Evolutionary conservation across 139 green algal genomes (phyloP), one percentile per base, ranked within the genome.

Genomic region (Tetradesmus obliquus): DNA sequence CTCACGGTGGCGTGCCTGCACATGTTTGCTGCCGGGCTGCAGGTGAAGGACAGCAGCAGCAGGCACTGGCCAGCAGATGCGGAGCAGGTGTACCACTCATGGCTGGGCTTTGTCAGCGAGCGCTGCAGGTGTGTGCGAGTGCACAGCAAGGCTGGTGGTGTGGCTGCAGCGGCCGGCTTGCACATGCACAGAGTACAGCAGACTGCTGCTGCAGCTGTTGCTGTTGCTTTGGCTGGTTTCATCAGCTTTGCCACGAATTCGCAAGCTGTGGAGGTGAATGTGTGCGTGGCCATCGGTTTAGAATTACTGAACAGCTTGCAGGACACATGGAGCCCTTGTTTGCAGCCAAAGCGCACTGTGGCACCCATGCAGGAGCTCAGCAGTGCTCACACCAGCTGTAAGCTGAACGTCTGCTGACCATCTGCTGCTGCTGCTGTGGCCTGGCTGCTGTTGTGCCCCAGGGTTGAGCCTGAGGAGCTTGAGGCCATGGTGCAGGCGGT

Each of bases 31-130:
- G n/a, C 53, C 15, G 62, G 60, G 45, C 17, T 53, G 84, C 84
- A 89, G 84, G 84, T 88, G 24, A 80, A 80, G 62, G 84, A 89
- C 53, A 90, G 22, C 19, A 84, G 86, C 53, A 90, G 86, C 71
- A 83, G 86, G 71, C 51, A 71, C 53, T 90, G 86, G 86, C 86
- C 86, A 12, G 51, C 51, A 57, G 80, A 76, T 9, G 55, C 20
- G 2, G 71, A 90, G n/a, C 86, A 90, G 71, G 51, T 55, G 32
- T 71, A 74, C 71, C 86, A 90, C 17, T 53, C 86, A 9, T 90
- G 86, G 86, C 86, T 84, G 10, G 20, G 71, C n/a, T 90, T 84
- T 55, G 54, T 45, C 66, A 90, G 86, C n/a, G 86, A 90, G 71
- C 69, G 86, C 53, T 90, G 71, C 69, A 83, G 86, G 86, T 90